Conservation (phyloP, 176 grass and related monocot species). For the Puccinellia tenuiflora region DNA sequence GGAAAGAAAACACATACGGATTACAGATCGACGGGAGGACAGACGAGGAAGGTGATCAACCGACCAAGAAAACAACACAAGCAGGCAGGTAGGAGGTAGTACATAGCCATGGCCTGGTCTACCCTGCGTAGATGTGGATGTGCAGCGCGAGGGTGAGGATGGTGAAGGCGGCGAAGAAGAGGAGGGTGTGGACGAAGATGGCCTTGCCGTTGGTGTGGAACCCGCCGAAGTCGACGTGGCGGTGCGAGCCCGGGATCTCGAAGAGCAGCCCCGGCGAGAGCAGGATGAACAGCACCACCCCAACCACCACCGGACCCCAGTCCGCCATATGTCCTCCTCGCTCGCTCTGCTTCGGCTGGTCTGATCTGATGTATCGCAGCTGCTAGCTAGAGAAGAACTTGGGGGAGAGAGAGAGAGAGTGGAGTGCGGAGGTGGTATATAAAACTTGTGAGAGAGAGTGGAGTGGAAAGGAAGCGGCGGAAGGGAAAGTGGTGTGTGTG, state of each 20-base stretch:
- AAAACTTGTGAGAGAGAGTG: no score
- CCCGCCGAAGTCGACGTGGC: conserved; percentile 4
- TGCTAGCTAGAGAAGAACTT: no score
- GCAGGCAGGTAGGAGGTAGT: neutral
- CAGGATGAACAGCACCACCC: conserved; percentile 1
- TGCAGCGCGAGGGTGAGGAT: conserved; percentile 1
- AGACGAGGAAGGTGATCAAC: no score
- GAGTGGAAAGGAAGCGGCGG: no score
- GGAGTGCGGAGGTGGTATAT: no score
- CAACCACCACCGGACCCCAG: conserved; percentile 3
- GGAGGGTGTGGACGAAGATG: conserved; percentile 10
- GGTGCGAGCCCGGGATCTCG: conserved; percentile 9
- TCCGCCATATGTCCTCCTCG: neutral
- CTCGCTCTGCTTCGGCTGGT: neutral
- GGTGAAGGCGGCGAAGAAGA: conserved; percentile 18
- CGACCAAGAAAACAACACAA: neutral
- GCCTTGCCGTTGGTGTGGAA: conserved; percentile 11
- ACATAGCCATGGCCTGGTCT: neutral
- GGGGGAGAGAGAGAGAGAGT: no score
- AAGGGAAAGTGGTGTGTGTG: no score
- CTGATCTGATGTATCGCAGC: no score
- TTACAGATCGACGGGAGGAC: no score
- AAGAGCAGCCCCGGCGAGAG: conserved; percentile 6
- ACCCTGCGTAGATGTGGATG: neutral
- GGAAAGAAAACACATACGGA: no score